Evolutionary conservation across 495 filamentous ascomycete species (phyloP).

Genomic region (Pyrenula massariospora): DNA sequence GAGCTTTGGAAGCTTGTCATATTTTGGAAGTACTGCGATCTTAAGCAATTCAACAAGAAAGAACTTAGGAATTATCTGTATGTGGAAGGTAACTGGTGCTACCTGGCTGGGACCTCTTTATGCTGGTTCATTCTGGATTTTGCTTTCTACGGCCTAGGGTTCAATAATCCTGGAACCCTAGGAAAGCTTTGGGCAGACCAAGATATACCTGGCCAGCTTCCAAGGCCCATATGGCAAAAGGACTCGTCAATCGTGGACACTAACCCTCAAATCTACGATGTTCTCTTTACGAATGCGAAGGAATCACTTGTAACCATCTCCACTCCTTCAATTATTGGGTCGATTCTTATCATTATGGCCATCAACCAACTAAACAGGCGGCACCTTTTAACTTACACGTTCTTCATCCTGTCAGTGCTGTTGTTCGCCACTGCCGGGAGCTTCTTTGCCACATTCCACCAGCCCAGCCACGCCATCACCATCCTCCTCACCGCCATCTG

Average conservation of each 20-base stretch:
- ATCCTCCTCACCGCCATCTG: conserved; percentile 46
- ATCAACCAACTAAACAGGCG: conserved; percentile 19
- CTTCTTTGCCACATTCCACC: conserved; percentile 12
- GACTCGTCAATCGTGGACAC: background rate
- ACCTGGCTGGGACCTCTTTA: conserved; percentile 24
- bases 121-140: conserved; percentile 30
- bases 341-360: conserved; percentile 11
- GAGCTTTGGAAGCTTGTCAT: conserved; percentile 5
- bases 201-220: conserved; percentile 4
- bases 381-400: conserved; percentile 12
- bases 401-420: conserved; percentile 13
- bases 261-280: conserved; percentile 9
- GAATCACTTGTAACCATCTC: conserved; percentile 17
- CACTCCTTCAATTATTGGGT: conserved; percentile 15
- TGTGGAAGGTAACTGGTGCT: conserved; percentile 18
- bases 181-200: conserved; percentile 11
- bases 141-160: conserved; percentile 28
- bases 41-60: conserved; percentile 9
- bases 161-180: conserved; percentile 19
- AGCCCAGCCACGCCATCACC: conserved; percentile 20
- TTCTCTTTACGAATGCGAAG: conserved; percentile 11
- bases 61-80: conserved; percentile 8
- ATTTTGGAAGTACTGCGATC: conserved; percentile 5
- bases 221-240: conserved; percentile 1
- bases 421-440: conserved; percentile 13